Base-by-base conservation (phyloP, 371 early-diverging fungal genomes). In the Mucor velutinosus region DNA sequence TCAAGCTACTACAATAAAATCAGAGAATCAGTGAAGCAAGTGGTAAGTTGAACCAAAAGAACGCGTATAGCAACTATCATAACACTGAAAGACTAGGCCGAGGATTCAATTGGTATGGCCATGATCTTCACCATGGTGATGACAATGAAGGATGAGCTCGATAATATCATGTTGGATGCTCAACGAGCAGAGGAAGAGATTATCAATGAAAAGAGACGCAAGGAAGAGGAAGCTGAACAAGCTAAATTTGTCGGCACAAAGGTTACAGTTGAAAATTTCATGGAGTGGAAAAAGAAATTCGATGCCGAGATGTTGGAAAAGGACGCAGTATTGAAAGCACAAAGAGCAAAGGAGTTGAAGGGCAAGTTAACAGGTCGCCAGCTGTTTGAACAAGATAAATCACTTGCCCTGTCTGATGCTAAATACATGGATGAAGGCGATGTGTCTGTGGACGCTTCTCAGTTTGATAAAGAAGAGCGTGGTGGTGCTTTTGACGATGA, bases 101-200 rank as follows among this genome's bases (percentile, higher is more conserved):
- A 92, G 62, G 92, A 93, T 59, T 88, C 89, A 60, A 69, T 93
- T 58, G 98, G 98, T 21, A 96, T 96, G 95, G 95, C 89, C 32
- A 94, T 95, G 94, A 88, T 95, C 29, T 98, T 96, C 72, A 86
- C 92, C 11, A 85, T 98, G 86, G 92, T 90, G 5, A 86, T 93
- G 21, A 72, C 79, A 0, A 85, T 93, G 21, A 93, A 93, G 73
- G 97, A 97, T 67, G 76, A 70, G 7, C 73, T 94, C 27, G 89
- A 89, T 62, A 82, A 86, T 62, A 76, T 91, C 25, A 77, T 93
- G 15, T 47, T 74, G 21, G 86, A 84, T 45, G 85, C 86, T 32
- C 77, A 84, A 58, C 85, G 77, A 43, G 81, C 76, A 12, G 70
- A 78, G 39, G 89, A 86, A 62, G 79, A 77, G 19, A 83, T 76